Evolutionary conservation across 805 yeast genomes (phyloP), one percentile per base, ranked within the genome.

Genomic region (Deakozyma indianensis): DNA sequence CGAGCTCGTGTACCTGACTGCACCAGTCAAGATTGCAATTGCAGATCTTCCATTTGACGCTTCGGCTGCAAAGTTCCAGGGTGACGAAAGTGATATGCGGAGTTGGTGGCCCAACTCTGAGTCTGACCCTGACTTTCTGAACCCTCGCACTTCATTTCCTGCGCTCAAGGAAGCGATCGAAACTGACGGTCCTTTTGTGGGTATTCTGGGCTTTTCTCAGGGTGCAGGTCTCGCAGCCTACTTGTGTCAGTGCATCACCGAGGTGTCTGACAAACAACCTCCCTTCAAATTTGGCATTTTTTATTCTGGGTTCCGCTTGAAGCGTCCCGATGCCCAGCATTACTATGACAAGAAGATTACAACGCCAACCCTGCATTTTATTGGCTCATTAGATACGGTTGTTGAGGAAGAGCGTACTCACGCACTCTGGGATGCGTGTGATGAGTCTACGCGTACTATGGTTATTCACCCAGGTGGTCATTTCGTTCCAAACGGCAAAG

Each of bases 381-480:
- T 80, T 50, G 98, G 98, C 25, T 82, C 87, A 43, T 66, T 83
- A 21, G 98, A 92, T 56, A 81, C 92, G 11, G 80, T 92, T 23
- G 95, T 92, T 4, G 77, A 82, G 5, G 78, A 77, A 23, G 81
- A 75, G 22, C 70, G 95, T 55, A 74, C 88, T 0, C 66, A 75
- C 64, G 69, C 70, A 22, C 66, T 92, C 38, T 76, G 72, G 47
- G 71, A 73, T 16, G 62, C 71, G 32, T 75, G 80, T 20, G 67
- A 62, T 23, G 56, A 63, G 18, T 64, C 60, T 9, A 57, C 62
- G 22, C 65, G 83, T 3, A 68, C 63, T 3, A 56, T 66, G 14
- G 65, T 81, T 48, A 80, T 75, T 51, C 98, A 90, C 57, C 96
- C 96, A 7, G 97, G 98, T 49, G 96, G 97, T 1, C 98, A 90